Conservation (phyloP, 1,284 basidiomycete genomes). For the Apiotrichum domesticum region DNA sequence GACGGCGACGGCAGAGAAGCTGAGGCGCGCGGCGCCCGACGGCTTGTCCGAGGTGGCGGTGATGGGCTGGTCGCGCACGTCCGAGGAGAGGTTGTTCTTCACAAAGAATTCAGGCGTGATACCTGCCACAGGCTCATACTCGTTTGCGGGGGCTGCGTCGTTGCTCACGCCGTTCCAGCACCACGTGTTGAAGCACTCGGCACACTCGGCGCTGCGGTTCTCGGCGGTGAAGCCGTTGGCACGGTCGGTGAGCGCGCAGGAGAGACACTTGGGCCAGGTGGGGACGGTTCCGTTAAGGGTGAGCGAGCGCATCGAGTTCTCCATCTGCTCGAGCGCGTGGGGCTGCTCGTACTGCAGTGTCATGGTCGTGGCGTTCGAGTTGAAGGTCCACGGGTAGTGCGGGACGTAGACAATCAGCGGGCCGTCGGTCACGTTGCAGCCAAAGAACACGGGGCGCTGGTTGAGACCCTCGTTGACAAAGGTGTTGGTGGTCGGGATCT, state of each 20-base stretch:
- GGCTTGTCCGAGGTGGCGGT: background rate
- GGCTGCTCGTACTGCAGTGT: slow-evolving; percentile 46
- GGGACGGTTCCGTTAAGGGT: slow-evolving; percentile 41
- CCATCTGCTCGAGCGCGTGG: slow-evolving; percentile 33
- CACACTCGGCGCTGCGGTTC: slow-evolving; percentile 37
- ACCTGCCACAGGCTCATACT: slow-evolving; percentile 21
- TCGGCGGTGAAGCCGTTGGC: slow-evolving; percentile 32
- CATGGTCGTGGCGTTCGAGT: slow-evolving; percentile 45
- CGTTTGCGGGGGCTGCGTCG: slow-evolving; percentile 14
- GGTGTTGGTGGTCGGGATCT: slow-evolving; percentile 48
- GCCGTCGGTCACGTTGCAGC: slow-evolving; percentile 45
- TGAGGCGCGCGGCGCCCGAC: background rate
- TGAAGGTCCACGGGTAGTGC: slow-evolving; percentile 49
- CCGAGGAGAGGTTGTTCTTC: slow-evolving; percentile 13
- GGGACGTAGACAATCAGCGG: slow-evolving; percentile 49
- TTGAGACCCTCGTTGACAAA: slow-evolving; percentile 53
- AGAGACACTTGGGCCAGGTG: slow-evolving; percentile 46
- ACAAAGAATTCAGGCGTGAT: slow-evolving; percentile 26
- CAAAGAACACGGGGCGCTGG: slow-evolving; percentile 49
- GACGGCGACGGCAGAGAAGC: background rate
- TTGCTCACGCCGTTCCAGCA: slow-evolving; percentile 43
- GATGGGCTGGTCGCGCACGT: slow-evolving; percentile 3
- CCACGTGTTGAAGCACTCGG: slow-evolving; percentile 43
- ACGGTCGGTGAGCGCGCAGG: slow-evolving; percentile 49
- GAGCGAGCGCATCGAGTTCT: slow-evolving; percentile 33